Base-by-base conservation (phyloP, 2,329 filamentous ascomycete genomes). In the Penicillium sp. region DNA sequence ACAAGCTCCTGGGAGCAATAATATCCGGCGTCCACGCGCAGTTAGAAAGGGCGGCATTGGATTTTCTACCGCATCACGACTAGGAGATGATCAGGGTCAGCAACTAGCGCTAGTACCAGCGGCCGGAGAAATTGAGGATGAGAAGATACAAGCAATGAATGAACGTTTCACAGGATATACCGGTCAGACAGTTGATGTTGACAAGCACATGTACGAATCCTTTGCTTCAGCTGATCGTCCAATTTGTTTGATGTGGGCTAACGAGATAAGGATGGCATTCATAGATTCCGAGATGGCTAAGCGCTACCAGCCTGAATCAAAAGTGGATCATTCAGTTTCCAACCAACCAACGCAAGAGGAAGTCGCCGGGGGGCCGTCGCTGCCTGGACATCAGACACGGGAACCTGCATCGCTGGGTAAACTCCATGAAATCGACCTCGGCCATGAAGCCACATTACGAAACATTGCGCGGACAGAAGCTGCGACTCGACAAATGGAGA, bases 271-370 rank as follows among this genome's bases (percentile, higher is more conserved):
- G 84, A 83, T 83, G 78, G 81, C 81, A 66, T 88, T 83, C 77
- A 82, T 88, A 88, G 85, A 87, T 71, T 81, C 83, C 60, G 84
- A 86, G 72, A 75, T 87, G 77, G 84, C 84, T 80, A 84, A 83
- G 75, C 76, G 78, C 68, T 72, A 73, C 52, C 67, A 69, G 35
- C 68, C 62, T 45, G 60, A 62, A 33, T 54, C 64, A 31, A 54
- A 61, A 4, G 48, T 56, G 45, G 65, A 73, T 35, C 50, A 49
- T 13, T 7, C 54, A 27, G 54, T 52, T 41, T 35, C 50, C 8
- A 58, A 63, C 36, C 42, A 52, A 31, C 6, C 50, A 35, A 44
- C 53, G 6, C 49, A 51, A 19, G 55, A 55, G 45, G 60, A 64
- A 51, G 41, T 61, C 33, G 35, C 51, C 17, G 53, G 55, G 29